Percentiles rank a stretch among this genome's conserved stretches.
These are phyloP conservation scores for Zygosaccharomyces gambellarensis DNA, from an alignment of 805 yeast genomes.

Conservation along the genomic window DNA sequence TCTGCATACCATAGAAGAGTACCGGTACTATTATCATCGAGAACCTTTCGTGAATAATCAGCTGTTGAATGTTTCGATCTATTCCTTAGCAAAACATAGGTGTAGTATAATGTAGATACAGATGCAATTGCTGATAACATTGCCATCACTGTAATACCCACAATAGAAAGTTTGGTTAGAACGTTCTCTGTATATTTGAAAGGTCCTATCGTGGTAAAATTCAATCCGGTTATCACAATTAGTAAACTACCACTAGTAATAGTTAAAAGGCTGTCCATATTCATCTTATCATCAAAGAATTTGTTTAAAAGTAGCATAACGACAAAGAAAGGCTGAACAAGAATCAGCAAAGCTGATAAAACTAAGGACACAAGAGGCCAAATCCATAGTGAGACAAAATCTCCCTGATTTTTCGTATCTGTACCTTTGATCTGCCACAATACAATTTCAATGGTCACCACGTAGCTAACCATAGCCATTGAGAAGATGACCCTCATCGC, in stretches of 20 bases:
- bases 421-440: constrained; percentile 31
- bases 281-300: constrained; percentile 28
- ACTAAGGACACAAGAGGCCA: constrained; percentile 29
- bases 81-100: constrained; percentile 14
- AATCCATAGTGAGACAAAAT: constrained; percentile 20
- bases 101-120: constrained; percentile 31
- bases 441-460: constrained; percentile 30
- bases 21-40: constrained; percentile 12
- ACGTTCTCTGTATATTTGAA: constrained; percentile 26
- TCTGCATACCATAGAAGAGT: constrained; percentile 27
- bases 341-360: constrained; percentile 22
- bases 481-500: constrained; percentile 26
- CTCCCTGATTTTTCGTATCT: constrained; percentile 16
- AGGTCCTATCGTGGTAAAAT: constrained; percentile 27
- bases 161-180: constrained; percentile 31
- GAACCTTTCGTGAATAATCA: constrained; percentile 4
- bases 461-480: constrained; percentile 26
- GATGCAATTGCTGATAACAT: constrained; percentile 33
- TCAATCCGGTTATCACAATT: constrained; percentile 14
- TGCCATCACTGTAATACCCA: constrained; percentile 34
- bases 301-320: constrained; percentile 28
- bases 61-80: background rate
- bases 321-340: constrained; percentile 31
- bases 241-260: constrained; percentile 17
- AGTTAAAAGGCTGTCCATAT: constrained; percentile 21